Evolutionary conservation across 2,329 filamentous ascomycete species (phyloP).

Genomic region (Cercospora sp.): DNA sequence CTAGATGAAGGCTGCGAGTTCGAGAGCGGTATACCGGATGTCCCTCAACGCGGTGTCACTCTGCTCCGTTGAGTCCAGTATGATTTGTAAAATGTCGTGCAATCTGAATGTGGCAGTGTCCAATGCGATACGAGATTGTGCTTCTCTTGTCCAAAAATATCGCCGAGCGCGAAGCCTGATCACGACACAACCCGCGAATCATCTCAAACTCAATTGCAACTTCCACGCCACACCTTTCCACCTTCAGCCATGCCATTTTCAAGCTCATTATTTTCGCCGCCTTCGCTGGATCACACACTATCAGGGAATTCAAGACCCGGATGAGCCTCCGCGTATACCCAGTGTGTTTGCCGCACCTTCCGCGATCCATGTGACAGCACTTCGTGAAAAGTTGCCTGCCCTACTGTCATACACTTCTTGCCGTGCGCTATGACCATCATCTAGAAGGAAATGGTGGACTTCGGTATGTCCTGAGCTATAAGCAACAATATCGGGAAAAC

Average conservation of each 20-base stretch:
- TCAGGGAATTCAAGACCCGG: background rate
- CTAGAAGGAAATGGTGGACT: constrained; percentile 21
- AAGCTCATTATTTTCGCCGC: background rate
- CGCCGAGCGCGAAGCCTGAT: background rate
- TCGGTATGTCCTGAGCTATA: constrained; percentile 17
- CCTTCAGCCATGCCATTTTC: background rate
- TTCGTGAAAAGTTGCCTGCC: background rate
- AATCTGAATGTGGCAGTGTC: background rate
- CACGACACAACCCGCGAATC: background rate
- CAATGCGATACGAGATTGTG: background rate
- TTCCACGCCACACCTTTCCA: background rate
- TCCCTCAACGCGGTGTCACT: background rate
- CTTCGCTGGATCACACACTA: background rate
- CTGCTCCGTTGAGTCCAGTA: background rate
- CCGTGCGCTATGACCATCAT: background rate
- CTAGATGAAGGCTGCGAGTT: background rate
- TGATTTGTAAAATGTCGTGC: background rate
- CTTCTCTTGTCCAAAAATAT: background rate
- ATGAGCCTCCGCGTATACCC: background rate
- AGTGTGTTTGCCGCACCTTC: background rate
- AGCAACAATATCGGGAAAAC: constrained; percentile 18
- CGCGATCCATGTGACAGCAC: background rate
- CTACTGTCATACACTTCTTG: background rate
- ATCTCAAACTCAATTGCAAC: background rate
- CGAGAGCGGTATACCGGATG: background rate